Evolutionary conservation across 1,284 basidiomycete genomes (phyloP).

Genomic region (Athelia psychrophila): DNA sequence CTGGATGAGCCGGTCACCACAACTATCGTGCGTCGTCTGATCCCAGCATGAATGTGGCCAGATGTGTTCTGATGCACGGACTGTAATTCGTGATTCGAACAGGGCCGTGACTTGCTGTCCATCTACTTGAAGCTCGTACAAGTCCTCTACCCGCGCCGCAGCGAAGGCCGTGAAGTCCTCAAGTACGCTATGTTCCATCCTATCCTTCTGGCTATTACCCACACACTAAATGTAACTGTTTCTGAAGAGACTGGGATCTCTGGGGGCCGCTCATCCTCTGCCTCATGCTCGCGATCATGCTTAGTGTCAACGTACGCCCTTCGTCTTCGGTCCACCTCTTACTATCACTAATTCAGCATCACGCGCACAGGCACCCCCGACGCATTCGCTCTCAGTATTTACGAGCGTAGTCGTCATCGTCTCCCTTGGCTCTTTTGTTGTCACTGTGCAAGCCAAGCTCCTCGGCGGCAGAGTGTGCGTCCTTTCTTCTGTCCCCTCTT

Average conservation of each 20-base stretch:
- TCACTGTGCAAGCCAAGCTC: conserved; percentile 92
- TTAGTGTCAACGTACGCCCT: conserved; percentile 78
- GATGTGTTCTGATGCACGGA: neutral
- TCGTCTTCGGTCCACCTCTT: neutral
- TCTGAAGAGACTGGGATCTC: conserved; percentile 86
- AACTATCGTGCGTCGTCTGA: conserved; percentile 88
- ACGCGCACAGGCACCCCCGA: conserved; percentile 66
- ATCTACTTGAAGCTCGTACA: conserved; percentile 92
- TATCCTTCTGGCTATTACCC: no score
- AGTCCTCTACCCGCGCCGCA: conserved; percentile 84
- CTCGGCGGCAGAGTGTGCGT: conserved; percentile 92
- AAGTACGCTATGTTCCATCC: conserved; percentile 25
- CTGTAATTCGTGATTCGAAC: neutral
- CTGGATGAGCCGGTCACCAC: conserved; percentile 88
- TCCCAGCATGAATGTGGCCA: conserved; percentile 4
- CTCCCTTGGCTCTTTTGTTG: conserved; percentile 83
- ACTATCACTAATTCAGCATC: conserved; percentile 1
- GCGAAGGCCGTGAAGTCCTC: conserved; percentile 76
- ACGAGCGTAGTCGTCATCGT: conserved; percentile 91
- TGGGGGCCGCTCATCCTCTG: conserved; percentile 93
- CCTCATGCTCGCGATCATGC: conserved; percentile 80
- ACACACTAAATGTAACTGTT: neutral
- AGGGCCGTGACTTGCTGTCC: conserved; percentile 85
- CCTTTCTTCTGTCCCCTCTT: no score
- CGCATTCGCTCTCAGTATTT: conserved; percentile 86